phyloP scores from a whole-genome alignment of 2,329 filamentous ascomycete genomes.

The Neonectria magnoliae region DNA sequence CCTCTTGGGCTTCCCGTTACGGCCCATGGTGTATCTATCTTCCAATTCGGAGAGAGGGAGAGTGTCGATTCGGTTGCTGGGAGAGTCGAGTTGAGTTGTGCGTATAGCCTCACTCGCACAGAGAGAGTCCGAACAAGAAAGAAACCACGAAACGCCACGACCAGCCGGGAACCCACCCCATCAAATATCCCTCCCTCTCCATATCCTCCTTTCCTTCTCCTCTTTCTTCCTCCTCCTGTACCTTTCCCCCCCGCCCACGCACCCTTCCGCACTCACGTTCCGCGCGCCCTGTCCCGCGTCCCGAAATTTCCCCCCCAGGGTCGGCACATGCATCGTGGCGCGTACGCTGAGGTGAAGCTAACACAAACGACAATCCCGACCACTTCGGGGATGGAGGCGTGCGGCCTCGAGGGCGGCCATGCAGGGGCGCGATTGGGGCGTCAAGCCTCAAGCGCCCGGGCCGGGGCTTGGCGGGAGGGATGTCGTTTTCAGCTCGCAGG shows the following conservation, averaged over 20 bases:
- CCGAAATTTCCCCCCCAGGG: neutral
- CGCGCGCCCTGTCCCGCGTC: neutral
- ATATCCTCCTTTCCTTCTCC: neutral
- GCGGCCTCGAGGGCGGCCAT: neutral
- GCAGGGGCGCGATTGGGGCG: neutral
- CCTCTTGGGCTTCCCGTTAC: neutral
- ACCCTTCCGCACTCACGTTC: neutral
- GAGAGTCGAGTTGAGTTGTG: neutral
- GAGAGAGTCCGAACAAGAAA: neutral
- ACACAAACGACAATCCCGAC: neutral
- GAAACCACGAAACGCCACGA: neutral
- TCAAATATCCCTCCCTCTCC: neutral
- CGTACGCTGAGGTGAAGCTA: neutral
- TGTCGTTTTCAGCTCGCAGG: slow-evolving; percentile 16
- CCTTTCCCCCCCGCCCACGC: neutral
- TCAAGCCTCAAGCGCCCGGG: neutral
- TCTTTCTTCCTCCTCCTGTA: neutral
- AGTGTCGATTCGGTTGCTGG: neutral
- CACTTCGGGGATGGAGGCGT: neutral
- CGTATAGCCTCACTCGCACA: neutral
- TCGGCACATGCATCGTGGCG: neutral
- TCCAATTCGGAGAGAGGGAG: neutral
- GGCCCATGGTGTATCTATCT: neutral
- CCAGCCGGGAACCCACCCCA: neutral
- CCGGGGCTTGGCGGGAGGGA: neutral